phyloP scores from a whole-genome alignment of 1,284 basidiomycete genomes.

The Clitocybe nebularis region DNA sequence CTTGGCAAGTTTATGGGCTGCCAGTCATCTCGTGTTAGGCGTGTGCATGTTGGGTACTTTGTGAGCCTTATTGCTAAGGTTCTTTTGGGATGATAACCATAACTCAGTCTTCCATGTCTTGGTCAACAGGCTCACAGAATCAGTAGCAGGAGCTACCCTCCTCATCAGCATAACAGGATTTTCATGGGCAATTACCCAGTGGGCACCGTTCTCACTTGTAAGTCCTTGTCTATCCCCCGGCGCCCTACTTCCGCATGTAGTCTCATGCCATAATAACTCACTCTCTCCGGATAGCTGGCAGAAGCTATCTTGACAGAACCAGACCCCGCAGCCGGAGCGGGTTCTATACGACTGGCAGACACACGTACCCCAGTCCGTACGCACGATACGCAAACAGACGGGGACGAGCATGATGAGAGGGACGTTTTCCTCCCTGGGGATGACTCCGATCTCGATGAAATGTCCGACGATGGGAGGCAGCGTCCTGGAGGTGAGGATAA shows the following conservation, averaged over 20 bases:
- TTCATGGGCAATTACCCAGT: slow-evolving; percentile 76
- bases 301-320: slow-evolving; percentile 67
- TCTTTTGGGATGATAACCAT: no score
- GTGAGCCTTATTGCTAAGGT: no score
- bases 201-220: slow-evolving; percentile 78
- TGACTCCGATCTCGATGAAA: slow-evolving; percentile 29
- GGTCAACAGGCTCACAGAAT: slow-evolving; percentile 52
- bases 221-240: slow-evolving; percentile 20
- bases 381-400: slow-evolving; percentile 14
- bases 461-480: slow-evolving; percentile 22
- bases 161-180: slow-evolving; percentile 70
- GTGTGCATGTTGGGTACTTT: slow-evolving; percentile 71
- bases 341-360: slow-evolving; percentile 52
- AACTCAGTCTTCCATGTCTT: no score
- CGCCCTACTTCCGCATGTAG: not conserved
- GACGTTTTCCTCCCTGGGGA: slow-evolving; percentile 33
- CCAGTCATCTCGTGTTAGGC: slow-evolving; percentile 68
- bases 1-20: slow-evolving; percentile 70
- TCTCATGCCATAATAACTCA: not conserved
- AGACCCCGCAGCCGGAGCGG: slow-evolving; percentile 31
- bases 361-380: slow-evolving; percentile 26
- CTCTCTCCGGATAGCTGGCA: slow-evolving; percentile 44
- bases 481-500: slow-evolving; percentile 23
- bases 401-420: slow-evolving; percentile 25
- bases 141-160: slow-evolving; percentile 59